Conservation (phyloP, 2,329 filamentous ascomycete genomes). For the Graphilbum fragrans region DNA sequence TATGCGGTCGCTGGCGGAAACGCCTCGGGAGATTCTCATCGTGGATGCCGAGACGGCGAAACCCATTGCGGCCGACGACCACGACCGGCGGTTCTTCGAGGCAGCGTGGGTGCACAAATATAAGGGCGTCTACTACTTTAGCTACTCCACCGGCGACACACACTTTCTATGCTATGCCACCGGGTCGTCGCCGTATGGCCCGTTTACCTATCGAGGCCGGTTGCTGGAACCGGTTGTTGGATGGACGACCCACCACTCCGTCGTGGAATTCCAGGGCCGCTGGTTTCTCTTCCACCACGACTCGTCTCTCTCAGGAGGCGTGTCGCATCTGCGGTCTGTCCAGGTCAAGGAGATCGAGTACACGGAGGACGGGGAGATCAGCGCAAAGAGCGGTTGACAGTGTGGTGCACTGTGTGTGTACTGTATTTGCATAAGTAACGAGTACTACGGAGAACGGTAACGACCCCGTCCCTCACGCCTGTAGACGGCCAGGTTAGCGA, state of each 20-base stretch:
- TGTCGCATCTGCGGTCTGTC: slow-evolving; percentile 60
- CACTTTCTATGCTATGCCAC: slow-evolving; percentile 62
- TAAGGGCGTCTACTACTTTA: slow-evolving; percentile 59
- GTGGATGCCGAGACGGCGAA: slow-evolving; percentile 48
- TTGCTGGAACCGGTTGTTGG: slow-evolving; percentile 67
- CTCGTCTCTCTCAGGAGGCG: slow-evolving; percentile 52
- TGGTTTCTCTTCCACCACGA: slow-evolving; percentile 75
- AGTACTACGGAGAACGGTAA: too few species aligned
- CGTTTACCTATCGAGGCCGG: slow-evolving; percentile 59
- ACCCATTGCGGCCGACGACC: slow-evolving; percentile 53
- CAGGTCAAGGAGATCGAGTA: slow-evolving; percentile 68
- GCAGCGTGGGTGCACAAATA: slow-evolving; percentile 71
- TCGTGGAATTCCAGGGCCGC: slow-evolving; percentile 58
- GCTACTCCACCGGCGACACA: slow-evolving; percentile 67
- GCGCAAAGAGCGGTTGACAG: slow-evolving; percentile 9
- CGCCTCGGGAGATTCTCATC: slow-evolving; percentile 50
- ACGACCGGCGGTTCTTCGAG: slow-evolving; percentile 68
- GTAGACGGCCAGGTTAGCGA: too few species aligned
- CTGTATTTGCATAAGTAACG: too few species aligned
- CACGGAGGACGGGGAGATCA: slow-evolving; percentile 51
- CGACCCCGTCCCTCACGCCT: too few species aligned
- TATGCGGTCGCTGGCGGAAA: slow-evolving; percentile 48
- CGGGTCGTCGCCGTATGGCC: slow-evolving; percentile 51
- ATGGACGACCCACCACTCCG: slow-evolving; percentile 74
- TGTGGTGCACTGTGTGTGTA: too few species aligned